These are phyloP conservation scores for Kalanchoe fedtschenkoi DNA, from an alignment of 164 flowering plant species.

Conservation along the genomic window DNA sequence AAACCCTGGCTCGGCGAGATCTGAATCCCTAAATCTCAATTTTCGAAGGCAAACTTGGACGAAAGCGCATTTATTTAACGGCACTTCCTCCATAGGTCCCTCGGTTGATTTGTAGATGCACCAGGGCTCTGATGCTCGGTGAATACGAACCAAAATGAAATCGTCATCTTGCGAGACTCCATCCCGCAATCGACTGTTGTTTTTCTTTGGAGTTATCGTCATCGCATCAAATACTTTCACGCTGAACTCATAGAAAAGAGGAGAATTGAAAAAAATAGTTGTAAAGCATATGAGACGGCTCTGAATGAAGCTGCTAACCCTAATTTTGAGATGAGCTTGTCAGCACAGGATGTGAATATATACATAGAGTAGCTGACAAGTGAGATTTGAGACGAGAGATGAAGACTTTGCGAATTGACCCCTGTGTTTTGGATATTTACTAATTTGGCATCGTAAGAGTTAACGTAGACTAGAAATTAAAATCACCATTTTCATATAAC, in stretches of 20 bases:
- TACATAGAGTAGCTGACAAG: too few relatives aligned
- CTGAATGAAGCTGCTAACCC: neutral
- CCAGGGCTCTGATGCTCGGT: neutral
- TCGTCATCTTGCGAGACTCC: neutral
- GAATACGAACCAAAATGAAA: constrained; percentile 6
- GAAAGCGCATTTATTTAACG: neutral
- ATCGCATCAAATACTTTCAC: neutral
- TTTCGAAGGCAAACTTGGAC: constrained; percentile 9
- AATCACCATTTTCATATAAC: too few relatives aligned
- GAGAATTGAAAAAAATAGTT: neutral
- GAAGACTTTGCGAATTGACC: too few relatives aligned
- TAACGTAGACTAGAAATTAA: too few relatives aligned
- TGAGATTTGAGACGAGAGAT: too few relatives aligned
- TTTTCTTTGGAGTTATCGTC: neutral
- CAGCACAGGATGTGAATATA: neutral
- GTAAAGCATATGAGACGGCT: neutral
- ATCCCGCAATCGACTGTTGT: neutral
- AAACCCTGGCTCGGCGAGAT: neutral
- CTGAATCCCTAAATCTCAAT: neutral
- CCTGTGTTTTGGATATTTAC: too few relatives aligned
- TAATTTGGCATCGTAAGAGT: too few relatives aligned
- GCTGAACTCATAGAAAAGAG: neutral
- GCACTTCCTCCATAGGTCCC: constrained; percentile 11
- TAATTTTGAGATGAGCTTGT: neutral
- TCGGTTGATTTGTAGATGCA: neutral